Evolutionary conservation across 2,329 filamentous ascomycete species (phyloP).

Genomic region (Mycosphaerelloides madeirae): DNA sequence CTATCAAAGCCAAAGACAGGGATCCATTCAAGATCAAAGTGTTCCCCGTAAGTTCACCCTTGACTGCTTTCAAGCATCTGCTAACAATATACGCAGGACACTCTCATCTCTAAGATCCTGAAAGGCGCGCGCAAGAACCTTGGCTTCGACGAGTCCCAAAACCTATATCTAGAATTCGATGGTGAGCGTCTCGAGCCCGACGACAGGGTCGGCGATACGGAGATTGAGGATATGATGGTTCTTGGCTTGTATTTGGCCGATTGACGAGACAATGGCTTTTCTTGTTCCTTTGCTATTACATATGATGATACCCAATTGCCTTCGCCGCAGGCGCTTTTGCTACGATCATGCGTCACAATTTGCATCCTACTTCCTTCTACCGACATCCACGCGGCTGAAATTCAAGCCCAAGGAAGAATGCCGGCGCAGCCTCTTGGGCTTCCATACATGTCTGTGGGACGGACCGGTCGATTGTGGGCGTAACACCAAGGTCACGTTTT

Average conservation of each 20-base stretch:
- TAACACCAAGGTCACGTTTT: too few relatives aligned
- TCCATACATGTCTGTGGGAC: too few relatives aligned
- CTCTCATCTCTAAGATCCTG: constrained; percentile 59
- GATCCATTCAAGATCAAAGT: constrained; percentile 50
- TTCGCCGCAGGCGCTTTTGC: too few relatives aligned
- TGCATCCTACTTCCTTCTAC: too few relatives aligned
- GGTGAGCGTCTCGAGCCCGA: constrained; percentile 64
- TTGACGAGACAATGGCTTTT: too few relatives aligned
- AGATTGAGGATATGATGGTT: constrained; percentile 69
- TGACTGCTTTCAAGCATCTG: neutral
- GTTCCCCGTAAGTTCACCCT: constrained; percentile 37
- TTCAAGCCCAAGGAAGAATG: too few relatives aligned
- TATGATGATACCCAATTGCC: too few relatives aligned
- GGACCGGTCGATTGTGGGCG: too few relatives aligned
- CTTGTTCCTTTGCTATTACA: too few relatives aligned
- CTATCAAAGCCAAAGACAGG: constrained; percentile 49
- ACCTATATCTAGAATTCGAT: constrained; percentile 66
- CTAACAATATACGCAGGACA: constrained; percentile 42
- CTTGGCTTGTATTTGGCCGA: constrained; percentile 60
- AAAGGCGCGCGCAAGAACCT: constrained; percentile 56
- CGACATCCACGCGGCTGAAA: too few relatives aligned
- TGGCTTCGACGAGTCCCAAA: constrained; percentile 47
- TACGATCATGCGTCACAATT: too few relatives aligned
- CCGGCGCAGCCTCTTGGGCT: too few relatives aligned
- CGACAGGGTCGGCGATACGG: constrained; percentile 58